Conservation (phyloP, 805 yeast genomes). For the Torulaspora delbrueckii region DNA sequence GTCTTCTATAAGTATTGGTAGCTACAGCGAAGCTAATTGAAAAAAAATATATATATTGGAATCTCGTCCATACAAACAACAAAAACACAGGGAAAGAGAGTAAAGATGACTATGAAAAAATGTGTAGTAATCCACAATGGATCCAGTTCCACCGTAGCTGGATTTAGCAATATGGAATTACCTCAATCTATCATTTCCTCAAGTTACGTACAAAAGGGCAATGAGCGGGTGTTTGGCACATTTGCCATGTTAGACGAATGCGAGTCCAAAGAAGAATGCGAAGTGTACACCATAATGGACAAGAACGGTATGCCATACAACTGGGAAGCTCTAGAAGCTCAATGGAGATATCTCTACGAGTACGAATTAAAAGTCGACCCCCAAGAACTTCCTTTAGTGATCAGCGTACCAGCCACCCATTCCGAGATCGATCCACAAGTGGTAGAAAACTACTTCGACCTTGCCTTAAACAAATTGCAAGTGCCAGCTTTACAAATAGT, state of each 20-base stretch:
- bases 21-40: neutral
- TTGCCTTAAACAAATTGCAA: slow-evolving; percentile 67
- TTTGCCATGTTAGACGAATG: slow-evolving; percentile 29
- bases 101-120: slow-evolving; percentile 32
- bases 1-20: neutral
- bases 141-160: slow-evolving; percentile 60
- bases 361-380: slow-evolving; percentile 47
- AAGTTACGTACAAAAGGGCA: slow-evolving; percentile 41
- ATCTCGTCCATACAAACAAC: neutral
- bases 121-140: slow-evolving; percentile 71
- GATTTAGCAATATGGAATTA: slow-evolving; percentile 58
- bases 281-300: slow-evolving; percentile 51
- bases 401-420: slow-evolving; percentile 37
- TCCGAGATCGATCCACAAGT: slow-evolving; percentile 28
- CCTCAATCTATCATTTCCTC: slow-evolving; percentile 59
- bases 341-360: slow-evolving; percentile 63
- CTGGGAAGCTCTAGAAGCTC: slow-evolving; percentile 62
- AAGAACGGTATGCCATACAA: slow-evolving; percentile 60
- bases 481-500: slow-evolving; percentile 76
- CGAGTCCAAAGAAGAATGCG: slow-evolving; percentile 2
- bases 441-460: slow-evolving; percentile 59
- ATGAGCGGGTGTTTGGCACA: slow-evolving; percentile 24
- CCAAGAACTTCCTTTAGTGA: slow-evolving; percentile 59
- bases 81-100: neutral
- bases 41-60: neutral